Evolutionary conservation across 2,329 filamentous ascomycete genomes (phyloP).

Genomic region (Thermochaetoides dissita): DNA sequence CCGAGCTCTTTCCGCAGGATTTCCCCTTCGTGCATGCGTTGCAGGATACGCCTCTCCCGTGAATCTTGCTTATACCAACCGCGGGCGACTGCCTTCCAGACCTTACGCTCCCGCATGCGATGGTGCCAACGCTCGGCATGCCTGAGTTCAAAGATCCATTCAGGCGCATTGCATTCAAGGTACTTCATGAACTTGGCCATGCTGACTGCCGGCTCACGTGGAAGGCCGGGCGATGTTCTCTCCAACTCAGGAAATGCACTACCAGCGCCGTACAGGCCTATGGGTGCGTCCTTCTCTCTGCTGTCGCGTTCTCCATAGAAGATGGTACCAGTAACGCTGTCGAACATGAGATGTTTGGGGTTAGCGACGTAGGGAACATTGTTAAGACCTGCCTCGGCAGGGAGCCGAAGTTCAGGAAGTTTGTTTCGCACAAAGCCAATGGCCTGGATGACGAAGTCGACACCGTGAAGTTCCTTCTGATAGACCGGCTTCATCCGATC

Average conservation of each 20-base stretch:
- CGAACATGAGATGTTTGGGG: conserved; percentile 5
- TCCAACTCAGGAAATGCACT: conserved; percentile 11
- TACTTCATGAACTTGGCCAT: conserved; percentile 11
- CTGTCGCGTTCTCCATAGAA: too few species aligned
- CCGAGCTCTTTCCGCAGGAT: too few species aligned
- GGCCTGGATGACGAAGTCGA: conserved; percentile 8
- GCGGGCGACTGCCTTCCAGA: too few species aligned
- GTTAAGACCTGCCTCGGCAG: background rate
- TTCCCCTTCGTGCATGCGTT: too few species aligned
- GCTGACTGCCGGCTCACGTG: conserved; percentile 8
- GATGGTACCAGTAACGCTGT: conserved; percentile 1
- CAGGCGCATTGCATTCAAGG: too few species aligned
- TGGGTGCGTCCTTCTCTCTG: background rate
- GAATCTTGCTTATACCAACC: too few species aligned
- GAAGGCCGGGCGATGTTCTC: conserved; percentile 2
- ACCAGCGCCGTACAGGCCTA: conserved; percentile 12
- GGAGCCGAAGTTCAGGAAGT: conserved; percentile 3
- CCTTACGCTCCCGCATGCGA: too few species aligned
- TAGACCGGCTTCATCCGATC: conserved; percentile 1
- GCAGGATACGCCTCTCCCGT: too few species aligned
- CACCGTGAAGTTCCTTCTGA: background rate
- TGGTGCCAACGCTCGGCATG: too few species aligned
- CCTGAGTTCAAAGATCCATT: conserved; percentile 4
- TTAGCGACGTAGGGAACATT: background rate
- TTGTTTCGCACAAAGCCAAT: conserved; percentile 5